These are phyloP conservation scores for Lasiosphaeriaceae sp. DNA, from an alignment of 495 filamentous ascomycete species.

Conservation along the genomic window DNA sequence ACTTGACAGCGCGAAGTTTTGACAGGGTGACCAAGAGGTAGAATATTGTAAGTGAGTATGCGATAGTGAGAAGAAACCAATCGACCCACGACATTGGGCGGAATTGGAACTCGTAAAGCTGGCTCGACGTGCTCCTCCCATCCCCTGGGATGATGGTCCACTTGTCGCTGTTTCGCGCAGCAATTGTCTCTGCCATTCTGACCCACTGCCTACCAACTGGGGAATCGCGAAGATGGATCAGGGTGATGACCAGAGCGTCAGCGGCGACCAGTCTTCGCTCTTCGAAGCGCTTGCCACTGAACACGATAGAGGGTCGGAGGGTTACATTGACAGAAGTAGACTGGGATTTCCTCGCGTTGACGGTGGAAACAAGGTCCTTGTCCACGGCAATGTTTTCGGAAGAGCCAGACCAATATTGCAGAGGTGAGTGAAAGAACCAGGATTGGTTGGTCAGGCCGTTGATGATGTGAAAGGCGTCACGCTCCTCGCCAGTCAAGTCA, in stretches of 20 bases:
- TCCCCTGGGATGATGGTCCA: slow-evolving; percentile 60
- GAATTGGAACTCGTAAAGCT: slow-evolving; percentile 70
- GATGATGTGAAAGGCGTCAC: slow-evolving; percentile 46
- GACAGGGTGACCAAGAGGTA: slow-evolving; percentile 58
- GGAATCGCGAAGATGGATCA: slow-evolving; percentile 59
- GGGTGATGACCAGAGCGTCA: slow-evolving; percentile 69
- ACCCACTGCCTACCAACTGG: slow-evolving; percentile 58
- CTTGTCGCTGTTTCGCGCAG: slow-evolving; percentile 34
- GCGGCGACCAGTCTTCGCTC: slow-evolving; percentile 58
- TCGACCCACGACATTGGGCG: slow-evolving; percentile 60
- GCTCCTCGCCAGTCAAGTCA: slow-evolving; percentile 36
- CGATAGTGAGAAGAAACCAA: slow-evolving; percentile 52
- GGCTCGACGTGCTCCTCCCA: slow-evolving; percentile 46
- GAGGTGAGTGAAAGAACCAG: slow-evolving; percentile 67
- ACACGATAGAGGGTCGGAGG: slow-evolving; percentile 66
- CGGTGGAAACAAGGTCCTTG: slow-evolving; percentile 56
- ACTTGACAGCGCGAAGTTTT: slow-evolving; percentile 63
- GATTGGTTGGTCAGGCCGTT: slow-evolving; percentile 50
- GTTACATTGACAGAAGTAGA: slow-evolving; percentile 63
- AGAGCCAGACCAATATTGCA: slow-evolving; percentile 72
- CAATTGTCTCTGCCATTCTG: slow-evolving; percentile 44
- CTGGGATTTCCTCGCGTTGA: slow-evolving; percentile 53
- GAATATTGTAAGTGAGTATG: slow-evolving; percentile 54
- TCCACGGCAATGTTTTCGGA: slow-evolving; percentile 51
- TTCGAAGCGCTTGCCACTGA: slow-evolving; percentile 67